These are phyloP conservation scores for Pichia exigua DNA, from an alignment of 805 yeast genomes.

Conservation along the genomic window DNA sequence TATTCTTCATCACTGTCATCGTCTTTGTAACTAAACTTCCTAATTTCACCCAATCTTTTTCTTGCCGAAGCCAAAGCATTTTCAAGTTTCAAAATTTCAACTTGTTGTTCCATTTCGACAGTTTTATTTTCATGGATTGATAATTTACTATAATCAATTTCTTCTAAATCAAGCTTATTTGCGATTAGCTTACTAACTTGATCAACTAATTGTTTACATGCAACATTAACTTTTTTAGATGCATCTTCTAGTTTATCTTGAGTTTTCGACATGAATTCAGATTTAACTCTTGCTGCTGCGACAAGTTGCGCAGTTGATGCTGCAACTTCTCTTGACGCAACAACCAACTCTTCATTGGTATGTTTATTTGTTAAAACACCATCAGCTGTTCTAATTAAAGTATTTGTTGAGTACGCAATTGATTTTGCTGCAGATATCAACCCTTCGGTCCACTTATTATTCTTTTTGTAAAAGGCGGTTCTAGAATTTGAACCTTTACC, in stretches of 20 bases:
- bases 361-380: conserved; percentile 58
- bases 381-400: conserved; percentile 80
- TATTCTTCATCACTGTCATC: conserved; percentile 45
- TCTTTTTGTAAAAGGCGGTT: conserved; percentile 75
- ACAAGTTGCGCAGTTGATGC: conserved; percentile 90
- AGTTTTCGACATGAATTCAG: conserved; percentile 64
- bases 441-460: conserved; percentile 92
- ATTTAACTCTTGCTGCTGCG: conserved; percentile 84
- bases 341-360: conserved; percentile 75
- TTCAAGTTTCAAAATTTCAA: conserved; percentile 76
- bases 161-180: conserved; percentile 26
- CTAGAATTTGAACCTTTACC: conserved; percentile 59
- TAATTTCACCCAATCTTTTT: conserved; percentile 74
- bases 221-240: conserved; percentile 60
- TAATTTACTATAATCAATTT: conserved; percentile 59
- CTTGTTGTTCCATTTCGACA: conserved; percentile 88
- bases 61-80: conserved; percentile 64
- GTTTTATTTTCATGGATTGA: conserved; percentile 78
- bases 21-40: conserved; percentile 69
- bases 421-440: conserved; percentile 83
- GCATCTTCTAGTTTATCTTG: conserved; percentile 68
- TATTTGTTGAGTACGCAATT: conserved; percentile 74
- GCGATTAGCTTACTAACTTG: conserved; percentile 37
- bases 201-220: conserved; percentile 64
- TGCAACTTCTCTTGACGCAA: conserved; percentile 86